Evolutionary conservation across 495 filamentous ascomycete genomes (phyloP).

Genomic region (Hypoxylon cercidicola): DNA sequence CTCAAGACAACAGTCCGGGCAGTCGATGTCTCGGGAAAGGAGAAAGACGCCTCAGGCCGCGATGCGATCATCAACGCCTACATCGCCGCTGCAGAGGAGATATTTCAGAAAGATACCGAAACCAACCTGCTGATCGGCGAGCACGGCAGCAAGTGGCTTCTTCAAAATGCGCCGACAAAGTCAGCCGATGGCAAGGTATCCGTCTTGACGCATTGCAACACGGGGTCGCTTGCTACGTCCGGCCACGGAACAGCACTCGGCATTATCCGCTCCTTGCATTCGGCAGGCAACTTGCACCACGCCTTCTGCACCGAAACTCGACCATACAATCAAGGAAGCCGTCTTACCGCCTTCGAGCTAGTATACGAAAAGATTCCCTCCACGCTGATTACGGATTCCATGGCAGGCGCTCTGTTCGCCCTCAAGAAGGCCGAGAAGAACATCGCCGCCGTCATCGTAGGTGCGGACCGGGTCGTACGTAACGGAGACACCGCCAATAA

Average conservation of each 20-base stretch:
- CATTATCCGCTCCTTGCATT: conserved; percentile 86
- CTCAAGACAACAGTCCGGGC: conserved; percentile 68
- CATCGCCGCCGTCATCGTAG: conserved; percentile 89
- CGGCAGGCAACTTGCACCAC: conserved; percentile 70
- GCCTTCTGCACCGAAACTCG: conserved; percentile 97
- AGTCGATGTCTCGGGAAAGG: conserved; percentile 45
- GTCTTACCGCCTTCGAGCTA: conserved; percentile 94
- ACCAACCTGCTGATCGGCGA: conserved; percentile 88
- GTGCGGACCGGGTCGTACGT: conserved; percentile 92
- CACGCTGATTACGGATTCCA: conserved; percentile 94
- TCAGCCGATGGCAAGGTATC: conserved; percentile 63
- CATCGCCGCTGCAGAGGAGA: conserved; percentile 80
- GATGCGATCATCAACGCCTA: conserved; percentile 69
- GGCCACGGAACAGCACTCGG: conserved; percentile 96
- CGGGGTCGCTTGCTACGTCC: conserved; percentile 94
- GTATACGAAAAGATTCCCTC: conserved; percentile 93
- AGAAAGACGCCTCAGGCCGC: conserved; percentile 47
- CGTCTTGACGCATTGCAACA: conserved; percentile 96
- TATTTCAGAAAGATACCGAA: conserved; percentile 84
- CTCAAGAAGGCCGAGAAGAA: conserved; percentile 64
- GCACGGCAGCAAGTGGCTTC: conserved; percentile 85
- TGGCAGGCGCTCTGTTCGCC: conserved; percentile 84
- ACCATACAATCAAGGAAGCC: conserved; percentile 97
- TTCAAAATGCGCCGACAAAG: conserved; percentile 53
- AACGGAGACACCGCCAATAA: conserved; percentile 99